A percentile compares a stretch with the other conserved stretches of the same genome.
These are phyloP conservation scores for Lantana camara DNA, from an alignment of 257 asterid species.

Conservation along the genomic window DNA sequence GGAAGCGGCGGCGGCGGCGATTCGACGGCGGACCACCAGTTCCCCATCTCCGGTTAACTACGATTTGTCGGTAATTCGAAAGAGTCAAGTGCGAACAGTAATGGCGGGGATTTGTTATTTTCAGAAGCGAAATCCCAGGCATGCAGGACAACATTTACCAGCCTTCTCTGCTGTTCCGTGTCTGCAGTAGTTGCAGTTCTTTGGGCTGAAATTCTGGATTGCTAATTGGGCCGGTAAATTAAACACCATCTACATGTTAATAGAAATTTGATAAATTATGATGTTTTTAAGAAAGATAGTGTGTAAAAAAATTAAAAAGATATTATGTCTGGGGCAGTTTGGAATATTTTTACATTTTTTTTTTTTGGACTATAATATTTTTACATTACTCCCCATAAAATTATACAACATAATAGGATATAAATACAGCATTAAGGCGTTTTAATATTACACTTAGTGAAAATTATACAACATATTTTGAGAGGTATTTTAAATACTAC, in stretches of 20 bases:
- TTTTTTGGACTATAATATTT: too few species aligned
- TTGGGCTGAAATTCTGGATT: neutral
- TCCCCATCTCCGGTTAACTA: conserved; percentile 53
- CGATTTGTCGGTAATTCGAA: neutral
- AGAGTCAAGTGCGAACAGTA: conserved; percentile 16
- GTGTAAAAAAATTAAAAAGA: too few species aligned
- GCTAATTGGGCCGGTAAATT: neutral
- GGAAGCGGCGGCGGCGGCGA: conserved; percentile 90
- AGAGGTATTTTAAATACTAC: too few species aligned
- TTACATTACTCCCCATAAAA: too few species aligned
- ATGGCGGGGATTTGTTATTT: conserved; percentile 31
- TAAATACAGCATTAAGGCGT: too few species aligned
- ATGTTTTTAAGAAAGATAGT: too few species aligned
- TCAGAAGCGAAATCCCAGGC: conserved; percentile 39
- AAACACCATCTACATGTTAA: neutral
- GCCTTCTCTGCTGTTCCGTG: conserved; percentile 1
- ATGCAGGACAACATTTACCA: conserved; percentile 16
- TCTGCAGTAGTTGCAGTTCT: conserved; percentile 14
- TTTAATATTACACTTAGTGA: too few species aligned
- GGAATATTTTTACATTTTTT: too few species aligned
- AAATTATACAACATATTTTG: too few species aligned
- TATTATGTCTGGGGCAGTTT: too few species aligned
- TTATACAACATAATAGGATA: too few species aligned
- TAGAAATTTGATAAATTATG: neutral
- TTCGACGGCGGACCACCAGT: conserved; percentile 37